Evolutionary conservation across 2,329 filamentous ascomycete genomes (phyloP).

Genomic region (Colletotrichum brevisporum): DNA sequence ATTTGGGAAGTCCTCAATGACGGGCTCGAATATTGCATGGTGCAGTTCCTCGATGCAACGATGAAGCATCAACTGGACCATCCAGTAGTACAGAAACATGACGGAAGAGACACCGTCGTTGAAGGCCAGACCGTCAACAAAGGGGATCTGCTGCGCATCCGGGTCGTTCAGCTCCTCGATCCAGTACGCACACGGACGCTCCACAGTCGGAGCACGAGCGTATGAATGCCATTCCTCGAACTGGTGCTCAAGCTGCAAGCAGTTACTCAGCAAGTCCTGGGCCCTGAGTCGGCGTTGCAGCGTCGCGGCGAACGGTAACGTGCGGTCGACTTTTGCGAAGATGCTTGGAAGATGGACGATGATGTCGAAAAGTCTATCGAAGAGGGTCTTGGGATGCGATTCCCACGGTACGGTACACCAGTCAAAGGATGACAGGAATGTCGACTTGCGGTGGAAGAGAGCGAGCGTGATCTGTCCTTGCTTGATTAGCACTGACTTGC

Average conservation of each 20-base stretch:
- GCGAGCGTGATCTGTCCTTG: constrained; percentile 59
- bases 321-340: constrained; percentile 60
- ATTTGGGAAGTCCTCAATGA: constrained; percentile 56
- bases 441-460: constrained; percentile 63
- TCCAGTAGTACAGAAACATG: constrained; percentile 69
- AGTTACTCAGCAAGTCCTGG: constrained; percentile 63
- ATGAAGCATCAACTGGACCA: constrained; percentile 63
- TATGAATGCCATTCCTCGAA: constrained; percentile 63
- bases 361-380: constrained; percentile 68
- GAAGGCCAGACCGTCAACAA: constrained; percentile 62
- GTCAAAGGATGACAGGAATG: constrained; percentile 65
- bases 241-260: constrained; percentile 61
- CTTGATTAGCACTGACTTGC: constrained; percentile 3
- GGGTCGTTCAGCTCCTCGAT: constrained; percentile 49
- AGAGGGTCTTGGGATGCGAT: constrained; percentile 62
- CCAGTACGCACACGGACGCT: constrained; percentile 57
- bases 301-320: constrained; percentile 56
- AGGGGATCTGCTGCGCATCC: constrained; percentile 55
- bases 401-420: constrained; percentile 69
- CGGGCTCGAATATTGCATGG: constrained; percentile 59
- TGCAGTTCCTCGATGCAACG: constrained; percentile 63
- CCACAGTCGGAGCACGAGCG: constrained; percentile 47
- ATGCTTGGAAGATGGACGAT: constrained; percentile 62
- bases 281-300: constrained; percentile 59
- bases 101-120: constrained; percentile 59